Evolutionary conservation across 1,139 yeast species (phyloP).

Genomic region (Pichia sp.): DNA sequence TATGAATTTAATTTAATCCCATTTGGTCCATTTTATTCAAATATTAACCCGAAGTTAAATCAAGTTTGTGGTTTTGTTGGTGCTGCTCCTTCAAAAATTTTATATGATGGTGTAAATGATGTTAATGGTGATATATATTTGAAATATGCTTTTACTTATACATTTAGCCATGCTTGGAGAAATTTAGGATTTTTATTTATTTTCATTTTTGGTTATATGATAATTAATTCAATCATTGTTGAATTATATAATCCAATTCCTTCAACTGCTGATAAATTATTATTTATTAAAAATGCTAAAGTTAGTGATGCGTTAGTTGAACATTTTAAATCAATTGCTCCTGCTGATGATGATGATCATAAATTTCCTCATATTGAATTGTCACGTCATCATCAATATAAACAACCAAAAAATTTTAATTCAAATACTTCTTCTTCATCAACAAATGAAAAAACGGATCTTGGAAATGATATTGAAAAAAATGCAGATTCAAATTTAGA

Average conservation of each 20-base stretch:
- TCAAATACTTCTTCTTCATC: slow-evolving; percentile 9
- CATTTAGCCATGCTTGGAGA: slow-evolving; percentile 42
- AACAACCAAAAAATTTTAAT: slow-evolving; percentile 27
- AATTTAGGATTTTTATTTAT: slow-evolving; percentile 44
- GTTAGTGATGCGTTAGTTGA: slow-evolving; percentile 7
- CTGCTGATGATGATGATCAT: slow-evolving; percentile 2
- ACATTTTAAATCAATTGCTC: slow-evolving; percentile 3
- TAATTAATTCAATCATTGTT: slow-evolving; percentile 29
- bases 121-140: slow-evolving; percentile 43
- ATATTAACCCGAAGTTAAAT: slow-evolving; percentile 31
- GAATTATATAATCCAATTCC: slow-evolving; percentile 29
- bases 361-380: neutral
- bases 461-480: slow-evolving; percentile 1
- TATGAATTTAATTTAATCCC: slow-evolving; percentile 38
- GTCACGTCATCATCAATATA: too few relatives aligned
- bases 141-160: slow-evolving; percentile 33
- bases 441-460: neutral
- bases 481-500: neutral
- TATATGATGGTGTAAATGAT: slow-evolving; percentile 36
- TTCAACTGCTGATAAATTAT: slow-evolving; percentile 22
- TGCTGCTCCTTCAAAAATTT: slow-evolving; percentile 31
- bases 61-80: slow-evolving; percentile 48
- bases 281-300: slow-evolving; percentile 20
- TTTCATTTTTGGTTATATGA: slow-evolving; percentile 36
- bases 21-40: slow-evolving; percentile 41